Evolutionary conservation across 352 stramenopile genomes (phyloP).

Genomic region (Halophytophthora batemanensis): DNA sequence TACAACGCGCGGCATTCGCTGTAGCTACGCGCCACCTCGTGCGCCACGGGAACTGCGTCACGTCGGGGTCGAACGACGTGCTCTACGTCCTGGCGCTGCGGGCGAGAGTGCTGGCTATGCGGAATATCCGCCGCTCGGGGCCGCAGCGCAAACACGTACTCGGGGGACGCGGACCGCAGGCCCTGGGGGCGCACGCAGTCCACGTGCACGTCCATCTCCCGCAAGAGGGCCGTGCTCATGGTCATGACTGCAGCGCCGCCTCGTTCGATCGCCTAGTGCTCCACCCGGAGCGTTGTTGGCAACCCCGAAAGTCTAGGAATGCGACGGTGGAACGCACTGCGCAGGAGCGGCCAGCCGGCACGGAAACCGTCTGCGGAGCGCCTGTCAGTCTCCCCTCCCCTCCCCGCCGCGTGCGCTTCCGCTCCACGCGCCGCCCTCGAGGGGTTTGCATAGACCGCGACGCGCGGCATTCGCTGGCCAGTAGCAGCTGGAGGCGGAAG

Average conservation of each 20-base stretch:
- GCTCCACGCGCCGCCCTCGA: too few relatives aligned
- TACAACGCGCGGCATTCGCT: slow-evolving; percentile 53
- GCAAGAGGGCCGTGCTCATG: slow-evolving; percentile 42
- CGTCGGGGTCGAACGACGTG: slow-evolving; percentile 10
- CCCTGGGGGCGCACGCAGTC: slow-evolving; percentile 27
- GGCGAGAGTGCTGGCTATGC: not conserved
- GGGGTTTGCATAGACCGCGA: too few relatives aligned
- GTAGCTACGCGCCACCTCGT: slow-evolving; percentile 52
- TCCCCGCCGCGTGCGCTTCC: too few relatives aligned
- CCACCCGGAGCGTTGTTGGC: not conserved
- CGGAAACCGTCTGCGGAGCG: too few relatives aligned
- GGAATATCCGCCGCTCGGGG: slow-evolving; percentile 12
- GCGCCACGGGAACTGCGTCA: slow-evolving; percentile 19
- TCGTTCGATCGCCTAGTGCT: not conserved
- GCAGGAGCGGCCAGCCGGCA: too few relatives aligned
- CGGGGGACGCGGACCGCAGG: slow-evolving; percentile 18
- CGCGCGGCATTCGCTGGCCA: too few relatives aligned
- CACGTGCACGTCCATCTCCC: slow-evolving; percentile 51
- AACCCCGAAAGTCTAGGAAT: too few relatives aligned
- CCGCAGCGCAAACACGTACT: slow-evolving; percentile 52
- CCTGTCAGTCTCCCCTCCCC: too few relatives aligned
- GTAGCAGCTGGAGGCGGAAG: too few relatives aligned
- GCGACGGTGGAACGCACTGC: too few relatives aligned
- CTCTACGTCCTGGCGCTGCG: slow-evolving; percentile 27
- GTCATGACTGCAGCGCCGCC: too few relatives aligned